These are phyloP conservation scores for Saturnispora serradocipensis DNA, from an alignment of 805 yeast species.

Conservation along the genomic window DNA sequence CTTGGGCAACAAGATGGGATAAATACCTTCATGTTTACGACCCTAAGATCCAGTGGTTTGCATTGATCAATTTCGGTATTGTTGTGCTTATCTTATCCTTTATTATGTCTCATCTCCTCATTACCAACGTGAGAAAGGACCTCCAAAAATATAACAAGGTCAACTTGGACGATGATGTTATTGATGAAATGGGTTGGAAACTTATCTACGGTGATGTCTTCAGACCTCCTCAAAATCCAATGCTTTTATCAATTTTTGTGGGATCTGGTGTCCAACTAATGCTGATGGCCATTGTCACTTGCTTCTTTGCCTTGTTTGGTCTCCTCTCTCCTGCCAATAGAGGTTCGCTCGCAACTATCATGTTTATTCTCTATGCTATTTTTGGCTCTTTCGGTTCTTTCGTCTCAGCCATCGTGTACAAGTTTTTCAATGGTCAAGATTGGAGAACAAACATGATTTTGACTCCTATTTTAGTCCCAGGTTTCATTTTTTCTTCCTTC, in stretches of 20 bases:
- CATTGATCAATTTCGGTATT: slow-evolving; percentile 76
- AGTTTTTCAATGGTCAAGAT: slow-evolving; percentile 82
- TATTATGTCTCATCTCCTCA: slow-evolving; percentile 68
- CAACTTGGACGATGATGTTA: slow-evolving; percentile 75
- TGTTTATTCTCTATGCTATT: slow-evolving; percentile 74
- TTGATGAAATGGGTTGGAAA: slow-evolving; percentile 97
- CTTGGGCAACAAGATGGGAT: slow-evolving; percentile 99
- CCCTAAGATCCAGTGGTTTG: slow-evolving; percentile 94
- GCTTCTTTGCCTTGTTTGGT: slow-evolving; percentile 80
- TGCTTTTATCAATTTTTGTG: slow-evolving; percentile 67
- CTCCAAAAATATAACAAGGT: slow-evolving; percentile 83
- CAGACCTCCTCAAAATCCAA: slow-evolving; percentile 64
- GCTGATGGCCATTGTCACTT: slow-evolving; percentile 63
- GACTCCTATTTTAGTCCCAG: slow-evolving; percentile 85
- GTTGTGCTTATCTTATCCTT: slow-evolving; percentile 70
- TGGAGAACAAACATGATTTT: slow-evolving; percentile 82
- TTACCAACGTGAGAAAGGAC: slow-evolving; percentile 75
- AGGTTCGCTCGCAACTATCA: slow-evolving; percentile 85
- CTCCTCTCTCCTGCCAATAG: slow-evolving; percentile 88
- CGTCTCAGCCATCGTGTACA: slow-evolving; percentile 77
- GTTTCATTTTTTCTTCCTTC: slow-evolving; percentile 53
- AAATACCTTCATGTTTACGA: slow-evolving; percentile 86
- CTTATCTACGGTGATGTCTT: slow-evolving; percentile 92
- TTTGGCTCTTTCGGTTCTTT: slow-evolving; percentile 81
- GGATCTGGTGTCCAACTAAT: slow-evolving; percentile 87